Percentiles rank a stretch among this genome's conserved stretches.
These are phyloP conservation scores for Coffea humblotiana DNA, from an alignment of 305 asterid genomes.

Conservation along the genomic window DNA sequence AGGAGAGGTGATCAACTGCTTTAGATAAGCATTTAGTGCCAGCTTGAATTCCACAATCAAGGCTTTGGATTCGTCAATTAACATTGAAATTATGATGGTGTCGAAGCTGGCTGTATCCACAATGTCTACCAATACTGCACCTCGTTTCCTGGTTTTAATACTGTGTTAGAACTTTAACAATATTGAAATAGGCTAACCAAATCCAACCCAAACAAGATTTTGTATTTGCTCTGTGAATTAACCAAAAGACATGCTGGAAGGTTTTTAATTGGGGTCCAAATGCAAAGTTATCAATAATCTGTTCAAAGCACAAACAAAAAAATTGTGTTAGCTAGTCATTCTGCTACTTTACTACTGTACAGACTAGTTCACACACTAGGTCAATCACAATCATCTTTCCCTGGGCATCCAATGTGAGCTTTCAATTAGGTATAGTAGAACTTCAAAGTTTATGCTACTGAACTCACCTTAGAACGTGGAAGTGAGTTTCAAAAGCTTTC, in stretches of 20 bases:
- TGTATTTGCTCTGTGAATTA: no score
- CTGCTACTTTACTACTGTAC: background rate
- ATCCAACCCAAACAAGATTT: no score
- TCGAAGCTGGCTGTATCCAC: no score
- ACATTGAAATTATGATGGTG: no score
- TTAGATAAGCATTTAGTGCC: constrained; percentile 11
- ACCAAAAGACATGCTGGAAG: no score
- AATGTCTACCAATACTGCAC: no score
- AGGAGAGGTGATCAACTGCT: constrained; percentile 31
- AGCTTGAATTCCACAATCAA: constrained; percentile 38
- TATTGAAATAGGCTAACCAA: no score
- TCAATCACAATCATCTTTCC: background rate
- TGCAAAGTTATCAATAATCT: no score
- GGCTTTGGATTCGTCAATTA: background rate
- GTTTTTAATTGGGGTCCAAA: no score
- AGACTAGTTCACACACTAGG: background rate
- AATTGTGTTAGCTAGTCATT: constrained; percentile 22
- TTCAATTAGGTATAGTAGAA: background rate
- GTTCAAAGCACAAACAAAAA: no score
- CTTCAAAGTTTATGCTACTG: background rate
- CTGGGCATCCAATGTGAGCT: background rate
- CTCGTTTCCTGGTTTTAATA: no score
- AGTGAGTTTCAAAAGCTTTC: constrained; percentile 24
- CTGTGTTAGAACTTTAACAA: no score
- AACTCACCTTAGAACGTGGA: constrained; percentile 33